Conservation (phyloP, 2,329 filamentous ascomycete species). For the Geosmithia putterillii region DNA sequence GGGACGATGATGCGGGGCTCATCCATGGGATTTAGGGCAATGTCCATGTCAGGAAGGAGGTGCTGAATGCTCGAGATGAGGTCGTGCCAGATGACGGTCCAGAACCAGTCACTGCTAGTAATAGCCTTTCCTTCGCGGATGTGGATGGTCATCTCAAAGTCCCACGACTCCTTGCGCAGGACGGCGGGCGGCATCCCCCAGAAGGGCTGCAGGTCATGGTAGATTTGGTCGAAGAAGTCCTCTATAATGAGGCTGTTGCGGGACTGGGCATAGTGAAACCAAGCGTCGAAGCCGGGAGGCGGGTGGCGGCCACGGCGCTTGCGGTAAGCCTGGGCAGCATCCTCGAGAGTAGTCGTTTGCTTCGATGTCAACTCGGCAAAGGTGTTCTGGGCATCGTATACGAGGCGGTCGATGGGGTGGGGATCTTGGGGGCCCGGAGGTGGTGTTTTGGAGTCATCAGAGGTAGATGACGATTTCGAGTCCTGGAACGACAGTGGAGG, state of each 20-base stretch:
- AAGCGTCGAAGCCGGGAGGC: conserved; percentile 48
- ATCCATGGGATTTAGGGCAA: conserved; percentile 55
- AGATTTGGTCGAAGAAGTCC: conserved; percentile 52
- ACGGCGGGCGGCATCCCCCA: conserved; percentile 36
- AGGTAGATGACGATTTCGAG: not conserved
- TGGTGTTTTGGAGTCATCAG: not conserved
- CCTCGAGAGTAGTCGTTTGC: conserved; percentile 35
- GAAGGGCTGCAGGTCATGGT: conserved; percentile 47
- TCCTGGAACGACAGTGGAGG: too few relatives aligned
- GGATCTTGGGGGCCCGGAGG: conserved; percentile 2
- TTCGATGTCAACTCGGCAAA: conserved; percentile 25
- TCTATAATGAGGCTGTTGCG: conserved; percentile 44
- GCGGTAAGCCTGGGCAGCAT: conserved; percentile 46
- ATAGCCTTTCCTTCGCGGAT: conserved; percentile 40
- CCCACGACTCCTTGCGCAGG: conserved; percentile 37
- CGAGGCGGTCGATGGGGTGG: conserved; percentile 41
- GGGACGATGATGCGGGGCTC: conserved; percentile 52
- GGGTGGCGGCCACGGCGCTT: conserved; percentile 46
- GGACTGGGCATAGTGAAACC: conserved; percentile 43
- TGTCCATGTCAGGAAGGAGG: conserved; percentile 53
- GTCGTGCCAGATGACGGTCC: conserved; percentile 42
- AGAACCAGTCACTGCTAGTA: conserved; percentile 42
- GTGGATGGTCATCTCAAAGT: conserved; percentile 50
- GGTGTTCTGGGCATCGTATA: conserved; percentile 28
- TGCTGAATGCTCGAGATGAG: conserved; percentile 40